phyloP scores from a whole-genome alignment of 2,329 filamentous ascomycete species.

The Clarireedia hainanense region DNA sequence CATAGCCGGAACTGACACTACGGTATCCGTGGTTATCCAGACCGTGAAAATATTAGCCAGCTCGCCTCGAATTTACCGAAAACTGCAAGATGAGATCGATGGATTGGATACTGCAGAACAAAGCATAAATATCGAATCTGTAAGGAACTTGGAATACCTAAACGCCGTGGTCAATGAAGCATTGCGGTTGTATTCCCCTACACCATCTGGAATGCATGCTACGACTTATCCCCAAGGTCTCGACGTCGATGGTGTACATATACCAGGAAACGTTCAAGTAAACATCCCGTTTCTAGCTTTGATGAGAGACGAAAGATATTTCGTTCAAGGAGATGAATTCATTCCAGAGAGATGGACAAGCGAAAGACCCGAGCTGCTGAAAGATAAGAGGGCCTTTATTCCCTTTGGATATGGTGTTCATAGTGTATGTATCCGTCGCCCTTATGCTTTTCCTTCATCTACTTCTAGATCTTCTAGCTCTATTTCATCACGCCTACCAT shows the following conservation, averaged over 20 bases:
- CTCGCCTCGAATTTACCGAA: conserved; percentile 5
- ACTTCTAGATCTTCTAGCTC: no score
- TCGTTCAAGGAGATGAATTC: conserved; percentile 9
- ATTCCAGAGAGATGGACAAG: conserved; percentile 15
- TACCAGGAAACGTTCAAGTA: conserved; percentile 14
- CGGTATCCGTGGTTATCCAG: conserved; percentile 6
- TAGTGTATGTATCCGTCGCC: background rate
- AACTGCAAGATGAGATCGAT: conserved; percentile 14
- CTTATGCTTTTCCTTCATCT: background rate
- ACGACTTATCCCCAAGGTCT: conserved; percentile 11
- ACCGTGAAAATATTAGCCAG: conserved; percentile 5
- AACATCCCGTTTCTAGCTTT: conserved; percentile 8
- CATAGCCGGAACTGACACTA: conserved; percentile 12
- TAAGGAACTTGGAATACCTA: conserved; percentile 9
- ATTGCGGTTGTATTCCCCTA: conserved; percentile 11
- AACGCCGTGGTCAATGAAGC: conserved; percentile 15
- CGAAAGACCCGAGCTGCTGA: conserved; percentile 9
- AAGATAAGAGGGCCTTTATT: conserved; percentile 13
- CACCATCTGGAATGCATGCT: conserved; percentile 11
- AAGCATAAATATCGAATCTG: conserved; percentile 6
- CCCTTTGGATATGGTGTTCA: conserved; percentile 17
- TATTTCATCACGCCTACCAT: background rate
- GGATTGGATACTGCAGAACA: background rate
- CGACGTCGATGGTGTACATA: background rate
- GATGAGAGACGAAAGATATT: conserved; percentile 16